Evolutionary conservation across 208 protist species (phyloP).

Genomic region (Crithidia bombi): DNA sequence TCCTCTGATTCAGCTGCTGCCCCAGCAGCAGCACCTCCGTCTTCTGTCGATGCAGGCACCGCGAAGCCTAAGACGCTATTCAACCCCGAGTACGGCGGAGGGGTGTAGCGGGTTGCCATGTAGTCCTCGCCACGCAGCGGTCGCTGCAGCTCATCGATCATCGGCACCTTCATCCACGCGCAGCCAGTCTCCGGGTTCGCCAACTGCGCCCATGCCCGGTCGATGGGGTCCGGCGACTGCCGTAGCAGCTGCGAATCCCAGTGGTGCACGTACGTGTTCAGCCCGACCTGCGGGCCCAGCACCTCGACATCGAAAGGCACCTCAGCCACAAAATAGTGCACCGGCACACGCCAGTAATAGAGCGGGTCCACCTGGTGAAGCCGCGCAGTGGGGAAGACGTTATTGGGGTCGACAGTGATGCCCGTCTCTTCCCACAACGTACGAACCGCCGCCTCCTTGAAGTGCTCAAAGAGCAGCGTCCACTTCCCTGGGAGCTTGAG

Average conservation of each 20-base stretch:
- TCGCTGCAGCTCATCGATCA: conserved; percentile 89
- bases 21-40: background rate
- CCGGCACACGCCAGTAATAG: conserved; percentile 90
- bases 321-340: conserved; percentile 90
- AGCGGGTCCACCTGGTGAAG: conserved; percentile 59
- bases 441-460: conserved; percentile 88
- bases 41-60: conserved; percentile 7
- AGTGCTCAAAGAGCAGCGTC: conserved; percentile 87
- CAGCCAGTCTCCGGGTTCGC: conserved; percentile 86
- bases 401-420: conserved; percentile 69
- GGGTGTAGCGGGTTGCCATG: conserved; percentile 87
- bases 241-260: conserved; percentile 83
- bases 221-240: conserved; percentile 89
- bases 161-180: conserved; percentile 77
- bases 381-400: conserved; percentile 72
- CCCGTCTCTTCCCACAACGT: conserved; percentile 92
- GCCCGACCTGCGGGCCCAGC: conserved; percentile 75
- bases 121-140: conserved; percentile 84
- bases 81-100: conserved; percentile 79
- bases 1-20: background rate
- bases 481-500: conserved; percentile 93
- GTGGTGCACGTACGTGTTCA: conserved; percentile 79
- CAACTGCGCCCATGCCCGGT: conserved; percentile 82
- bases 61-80: conserved; percentile 61
- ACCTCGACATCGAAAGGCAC: conserved; percentile 83